Evolutionary conservation across 106 monocot genomes (phyloP).

Genomic region (Dendrobium chrysotoxum): DNA sequence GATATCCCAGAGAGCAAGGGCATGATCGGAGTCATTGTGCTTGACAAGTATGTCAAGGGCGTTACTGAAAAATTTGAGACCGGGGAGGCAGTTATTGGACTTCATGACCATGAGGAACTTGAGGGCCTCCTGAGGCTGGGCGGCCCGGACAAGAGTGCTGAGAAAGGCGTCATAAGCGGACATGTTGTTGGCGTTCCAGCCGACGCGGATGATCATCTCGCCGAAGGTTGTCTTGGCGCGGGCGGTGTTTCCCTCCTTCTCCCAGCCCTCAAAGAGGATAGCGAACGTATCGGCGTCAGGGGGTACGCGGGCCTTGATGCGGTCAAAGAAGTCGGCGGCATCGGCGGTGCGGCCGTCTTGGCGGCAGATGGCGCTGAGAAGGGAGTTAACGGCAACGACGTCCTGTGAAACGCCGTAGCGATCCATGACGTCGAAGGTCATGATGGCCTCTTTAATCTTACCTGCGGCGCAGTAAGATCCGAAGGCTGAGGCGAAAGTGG

Average conservation of each 20-base stretch:
- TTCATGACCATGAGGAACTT: slow-evolving; percentile 74
- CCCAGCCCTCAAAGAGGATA: slow-evolving; percentile 70
- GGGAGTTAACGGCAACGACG: slow-evolving; percentile 49
- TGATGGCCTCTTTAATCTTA: slow-evolving; percentile 57
- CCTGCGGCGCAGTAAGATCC: slow-evolving; percentile 50
- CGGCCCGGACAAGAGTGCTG: slow-evolving; percentile 40
- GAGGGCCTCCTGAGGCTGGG: slow-evolving; percentile 40
- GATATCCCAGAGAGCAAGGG: slow-evolving; percentile 46
- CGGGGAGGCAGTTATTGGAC: slow-evolving; percentile 54
- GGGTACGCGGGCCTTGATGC: slow-evolving; percentile 30
- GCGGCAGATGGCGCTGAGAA: slow-evolving; percentile 53
- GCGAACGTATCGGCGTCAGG: slow-evolving; percentile 67
- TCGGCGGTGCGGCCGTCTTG: slow-evolving; percentile 21
- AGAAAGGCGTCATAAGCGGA: slow-evolving; percentile 66
- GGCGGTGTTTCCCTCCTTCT: slow-evolving; percentile 42
- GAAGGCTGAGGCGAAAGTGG: slow-evolving; percentile 69
- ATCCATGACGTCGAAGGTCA: slow-evolving; percentile 83
- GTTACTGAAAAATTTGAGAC: slow-evolving; percentile 51
- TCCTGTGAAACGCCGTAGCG: slow-evolving; percentile 61
- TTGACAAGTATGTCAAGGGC: slow-evolving; percentile 48
- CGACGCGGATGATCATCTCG: slow-evolving; percentile 65
- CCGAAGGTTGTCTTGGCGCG: slow-evolving; percentile 64
- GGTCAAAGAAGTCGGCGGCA: slow-evolving; percentile 60
- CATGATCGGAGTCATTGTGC: slow-evolving; percentile 24
- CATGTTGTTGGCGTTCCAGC: slow-evolving; percentile 50